Conservation (phyloP, 2,329 filamentous ascomycete genomes). For the Epichloe typhina region DNA sequence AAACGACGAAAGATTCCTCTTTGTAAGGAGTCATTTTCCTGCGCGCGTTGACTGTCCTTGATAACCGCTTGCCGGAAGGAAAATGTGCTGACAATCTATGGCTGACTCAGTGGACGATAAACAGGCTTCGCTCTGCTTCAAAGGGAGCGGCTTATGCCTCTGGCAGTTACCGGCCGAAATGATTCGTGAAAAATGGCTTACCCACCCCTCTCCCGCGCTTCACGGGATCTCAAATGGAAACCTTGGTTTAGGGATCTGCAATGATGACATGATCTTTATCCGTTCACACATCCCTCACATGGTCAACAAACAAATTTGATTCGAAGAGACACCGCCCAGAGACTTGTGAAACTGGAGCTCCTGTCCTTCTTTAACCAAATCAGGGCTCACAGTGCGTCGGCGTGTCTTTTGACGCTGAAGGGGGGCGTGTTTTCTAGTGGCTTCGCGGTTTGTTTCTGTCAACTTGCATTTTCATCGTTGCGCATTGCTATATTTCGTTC, state of each 20-base stretch:
- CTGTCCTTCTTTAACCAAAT: not conserved
- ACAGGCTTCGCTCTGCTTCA: constrained; percentile 75
- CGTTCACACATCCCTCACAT: not conserved
- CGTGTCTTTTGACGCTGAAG: not conserved
- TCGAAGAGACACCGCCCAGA: not conserved
- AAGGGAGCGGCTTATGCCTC: constrained; percentile 46
- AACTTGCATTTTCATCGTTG: constrained; percentile 15
- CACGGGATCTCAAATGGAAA: constrained; percentile 6
- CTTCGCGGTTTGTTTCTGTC: constrained; percentile 9
- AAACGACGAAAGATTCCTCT: constrained; percentile 38
- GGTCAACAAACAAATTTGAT: not conserved
- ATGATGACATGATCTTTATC: not conserved
- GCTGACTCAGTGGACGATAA: constrained; percentile 77
- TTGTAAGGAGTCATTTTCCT: constrained; percentile 75
- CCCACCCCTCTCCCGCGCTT: constrained; percentile 3
- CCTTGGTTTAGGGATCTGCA: not conserved
- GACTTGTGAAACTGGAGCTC: not conserved
- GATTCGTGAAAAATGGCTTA: constrained; percentile 14
- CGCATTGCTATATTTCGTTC: constrained; percentile 29
- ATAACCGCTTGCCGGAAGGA: constrained; percentile 61
- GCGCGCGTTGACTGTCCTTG: constrained; percentile 71
- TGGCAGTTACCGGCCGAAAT: constrained; percentile 24
- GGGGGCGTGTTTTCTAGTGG: not conserved
- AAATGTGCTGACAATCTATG: constrained; percentile 55
- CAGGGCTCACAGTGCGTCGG: not conserved